Evolutionary conservation across 805 yeast genomes (phyloP), one percentile per base, ranked within the genome.

Genomic region (Wickerhamomyces chambardii): DNA sequence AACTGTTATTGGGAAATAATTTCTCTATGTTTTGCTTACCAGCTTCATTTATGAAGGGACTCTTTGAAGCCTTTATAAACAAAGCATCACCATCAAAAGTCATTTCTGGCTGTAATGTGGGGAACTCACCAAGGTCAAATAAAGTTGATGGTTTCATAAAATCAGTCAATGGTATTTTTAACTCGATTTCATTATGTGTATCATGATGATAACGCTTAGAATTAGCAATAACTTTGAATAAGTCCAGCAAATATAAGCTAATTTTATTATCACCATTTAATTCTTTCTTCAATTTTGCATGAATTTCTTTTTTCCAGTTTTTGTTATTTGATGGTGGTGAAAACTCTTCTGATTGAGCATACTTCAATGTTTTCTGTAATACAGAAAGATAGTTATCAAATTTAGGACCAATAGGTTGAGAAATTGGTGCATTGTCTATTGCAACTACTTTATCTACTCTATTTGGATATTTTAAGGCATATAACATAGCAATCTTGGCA

Each of bases 401-500:
- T 29, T 49, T 49, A 4, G 34, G 27, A 6, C 60, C 68, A 17
- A 68, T 50, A 3, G 50, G 46, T 17, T 49, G 44, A 7, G 36
- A 46, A 5, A 44, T 42, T 7, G 77, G 76, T 3, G 66, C 50
- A 40, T 68, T 70, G 38, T 70, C 77, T 4, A 75, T 59, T 4
- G 74, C 66, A 1, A 74, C 57, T 24, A 73, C 44, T 37, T 59
- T 63, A 5, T 56, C 47, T 1, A 71, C 56, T 14, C 49, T 36
- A 2, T 52, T 58, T 0, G 68, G 68, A 28, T 53, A 37, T 27
- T 45, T 41, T 25, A 76, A 47, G 0, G 71, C 54, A 2, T 63
- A 61, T 32, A 65, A 36, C 68, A 76, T 64, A 0, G 72, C 73
- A 1, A 70, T 64, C 45, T 73, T 75, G 4, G 78, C 81, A 1